Base-by-base conservation (phyloP, 495 filamentous ascomycete species). In the Aspergillus diversus region DNA sequence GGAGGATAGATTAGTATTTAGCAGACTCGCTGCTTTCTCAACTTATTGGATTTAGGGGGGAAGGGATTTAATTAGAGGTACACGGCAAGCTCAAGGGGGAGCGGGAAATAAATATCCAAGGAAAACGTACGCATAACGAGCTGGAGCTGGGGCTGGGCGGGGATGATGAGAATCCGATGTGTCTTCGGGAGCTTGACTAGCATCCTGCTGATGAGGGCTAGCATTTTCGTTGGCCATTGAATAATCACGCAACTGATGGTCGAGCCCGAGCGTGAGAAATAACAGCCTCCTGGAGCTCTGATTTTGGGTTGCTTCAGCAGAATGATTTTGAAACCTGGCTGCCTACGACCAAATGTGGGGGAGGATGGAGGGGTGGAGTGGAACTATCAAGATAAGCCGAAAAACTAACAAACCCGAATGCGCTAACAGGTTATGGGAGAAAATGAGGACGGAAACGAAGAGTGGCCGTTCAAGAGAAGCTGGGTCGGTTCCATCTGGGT, bases 91-190 rank as follows among this genome's bases (percentile, higher is more conserved):
- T 33, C 4, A 5, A 34, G 27, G 51, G 51, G 33, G 11, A 54
- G 51, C 51, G 17, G 49, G 33, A 51, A 50, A 63, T 16, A 51
- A 34, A 57, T 54, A 32, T 68, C 15, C 59, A 48, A 32, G 11
- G 63, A 15, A 15, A 57, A 71, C 76, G 57, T 74, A 81, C 79
- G 79, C 69, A 72, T 81, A 79, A 56, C 70, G 70, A 64, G 55
- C 59, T 13, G 59, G 63, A 37, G 35, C 50, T 49, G 66, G 63
- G 39, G 35, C 50, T 49, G 66, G 63, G 39, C 62, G 63, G 35
- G 57, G 46, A 47, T 42, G 68, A 16, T 65, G 64, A 57, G 64
- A 34, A 46, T 57, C 59, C 48, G 65, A 60, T n/a, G 58, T 60
- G 34, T 42, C 32, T 58, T 21, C 31, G 51, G 55, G 32, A 33